Conservation (phyloP, 2,329 filamentous ascomycete species). For the Colletotrichum sp. region DNA sequence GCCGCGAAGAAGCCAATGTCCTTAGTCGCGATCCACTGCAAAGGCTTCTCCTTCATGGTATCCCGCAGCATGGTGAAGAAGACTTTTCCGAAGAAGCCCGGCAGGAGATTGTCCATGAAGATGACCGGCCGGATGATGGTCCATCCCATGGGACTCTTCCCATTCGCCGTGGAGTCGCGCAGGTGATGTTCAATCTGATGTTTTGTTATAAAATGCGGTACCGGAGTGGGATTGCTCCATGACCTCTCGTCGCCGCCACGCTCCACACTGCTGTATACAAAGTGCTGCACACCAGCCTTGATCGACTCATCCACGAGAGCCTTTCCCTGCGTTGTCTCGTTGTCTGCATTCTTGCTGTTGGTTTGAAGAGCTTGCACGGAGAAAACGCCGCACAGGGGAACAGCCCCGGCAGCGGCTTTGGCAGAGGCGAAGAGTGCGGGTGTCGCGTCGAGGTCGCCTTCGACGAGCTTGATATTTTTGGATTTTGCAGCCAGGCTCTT, state of each 20-base stretch:
- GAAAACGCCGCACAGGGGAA: constrained; percentile 57
- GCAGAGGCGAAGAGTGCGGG: constrained; percentile 45
- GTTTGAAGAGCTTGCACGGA: constrained; percentile 40
- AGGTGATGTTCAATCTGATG: constrained; percentile 62
- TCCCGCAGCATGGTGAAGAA: constrained; percentile 33
- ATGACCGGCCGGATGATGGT: constrained; percentile 62
- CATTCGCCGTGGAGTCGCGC: constrained; percentile 32
- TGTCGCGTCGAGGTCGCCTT: constrained; percentile 57
- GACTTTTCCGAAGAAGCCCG: constrained; percentile 32
- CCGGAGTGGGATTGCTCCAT: constrained; percentile 49
- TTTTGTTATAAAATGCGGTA: constrained; percentile 64
- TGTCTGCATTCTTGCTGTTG: neutral
- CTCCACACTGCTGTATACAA: constrained; percentile 65
- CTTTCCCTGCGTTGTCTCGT: constrained; percentile 49
- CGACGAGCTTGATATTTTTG: constrained; percentile 25
- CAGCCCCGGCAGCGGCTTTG: neutral
- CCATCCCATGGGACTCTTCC: constrained; percentile 51
- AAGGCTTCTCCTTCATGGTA: constrained; percentile 28
- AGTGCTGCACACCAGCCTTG: constrained; percentile 54
- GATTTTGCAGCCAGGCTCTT: constrained; percentile 41
- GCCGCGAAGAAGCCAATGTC: constrained; percentile 48
- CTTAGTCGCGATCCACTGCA: constrained; percentile 39
- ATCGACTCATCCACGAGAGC: constrained; percentile 56
- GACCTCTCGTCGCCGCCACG: constrained; percentile 54
- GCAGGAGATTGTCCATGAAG: constrained; percentile 57